Conservation (phyloP, 2,329 filamentous ascomycete species). For the Penicillium palitans region DNA sequence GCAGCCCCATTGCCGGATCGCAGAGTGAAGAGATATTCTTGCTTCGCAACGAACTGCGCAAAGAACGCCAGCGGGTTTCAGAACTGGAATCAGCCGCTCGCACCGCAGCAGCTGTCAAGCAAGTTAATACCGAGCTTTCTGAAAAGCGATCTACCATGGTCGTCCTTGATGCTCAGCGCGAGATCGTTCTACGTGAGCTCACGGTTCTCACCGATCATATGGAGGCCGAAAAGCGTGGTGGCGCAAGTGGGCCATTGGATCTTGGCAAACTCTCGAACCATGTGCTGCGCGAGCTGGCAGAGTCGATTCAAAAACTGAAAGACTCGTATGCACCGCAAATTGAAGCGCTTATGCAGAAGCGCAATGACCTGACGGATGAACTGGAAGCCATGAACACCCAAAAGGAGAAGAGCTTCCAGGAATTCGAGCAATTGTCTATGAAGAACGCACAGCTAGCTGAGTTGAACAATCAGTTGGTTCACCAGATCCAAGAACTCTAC, state of each 20-base stretch:
- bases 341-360: constrained; percentile 85
- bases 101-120: constrained; percentile 63
- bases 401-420: constrained; percentile 88
- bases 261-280: constrained; percentile 67
- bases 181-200: constrained; percentile 90
- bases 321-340: constrained; percentile 74
- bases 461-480: constrained; percentile 92
- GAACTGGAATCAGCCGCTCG: constrained; percentile 68
- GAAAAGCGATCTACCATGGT: constrained; percentile 97
- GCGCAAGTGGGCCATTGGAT: constrained; percentile 75
- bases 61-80: constrained; percentile 80
- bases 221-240: constrained; percentile 79
- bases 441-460: constrained; percentile 94
- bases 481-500: constrained; percentile 90
- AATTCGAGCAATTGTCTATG: constrained; percentile 90
- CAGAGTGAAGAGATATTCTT: constrained; percentile 63
- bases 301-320: constrained; percentile 68
- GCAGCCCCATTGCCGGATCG: constrained; percentile 67
- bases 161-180: constrained; percentile 87
- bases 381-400: constrained; percentile 78
- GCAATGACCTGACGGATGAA: constrained; percentile 81
- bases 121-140: constrained; percentile 79
- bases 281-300: constrained; percentile 63
- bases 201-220: constrained; percentile 88
- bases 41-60: constrained; percentile 70